Evolutionary conservation across 176 grass and related monocot genomes (phyloP), one percentile per base, ranked within the genome.

Genomic region (Rhipidocladum racemiflorum): DNA sequence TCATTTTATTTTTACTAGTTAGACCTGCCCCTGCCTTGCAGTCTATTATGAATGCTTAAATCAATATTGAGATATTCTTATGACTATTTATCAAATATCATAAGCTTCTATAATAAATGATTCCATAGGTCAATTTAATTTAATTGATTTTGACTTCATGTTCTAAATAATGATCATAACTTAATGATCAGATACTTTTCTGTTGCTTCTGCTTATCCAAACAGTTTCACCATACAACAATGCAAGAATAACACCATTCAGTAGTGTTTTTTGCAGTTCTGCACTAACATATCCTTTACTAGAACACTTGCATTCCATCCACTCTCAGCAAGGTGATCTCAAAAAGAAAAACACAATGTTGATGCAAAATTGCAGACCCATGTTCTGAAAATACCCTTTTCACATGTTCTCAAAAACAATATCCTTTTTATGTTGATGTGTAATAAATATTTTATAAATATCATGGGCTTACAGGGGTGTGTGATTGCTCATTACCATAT

Each of bases 1-100:
- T 68, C 42, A 77, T 80, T 87, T 59, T 72, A 24, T 81, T 5
- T 62, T 64, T 23, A 60, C 8, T 56, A 84, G 25, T 56, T 78
- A 63, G 18, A 66, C 14, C 61, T 39, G 65, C 29, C 42, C 63
- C n/a, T 70, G 54, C 16, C 34, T 40, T 88, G 76, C 48, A 57
- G 11, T 61, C 66, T 76, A 59, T 25, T 21, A 64, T 68, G 27
- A 45, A 59, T 76, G 44, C 65, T 43, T 30, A 61, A 76, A n/a
- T 66, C 44, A 49, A 30, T 25, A 24, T 21, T 25, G 1, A 39
- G 40, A 42, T 16, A 27, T 7, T 39, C 72, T 75, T 59, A 18
- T 51, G 28, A 67, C 4, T 79, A 25, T 79, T 68, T 68, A 39
- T 23, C 9, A 39, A 75, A 81, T 40, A 13, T 38, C 21, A 64